Evolutionary conservation across 148 eudicot genomes (phyloP), one percentile per base, ranked within the genome.

Genomic region (Cornus florida): DNA sequence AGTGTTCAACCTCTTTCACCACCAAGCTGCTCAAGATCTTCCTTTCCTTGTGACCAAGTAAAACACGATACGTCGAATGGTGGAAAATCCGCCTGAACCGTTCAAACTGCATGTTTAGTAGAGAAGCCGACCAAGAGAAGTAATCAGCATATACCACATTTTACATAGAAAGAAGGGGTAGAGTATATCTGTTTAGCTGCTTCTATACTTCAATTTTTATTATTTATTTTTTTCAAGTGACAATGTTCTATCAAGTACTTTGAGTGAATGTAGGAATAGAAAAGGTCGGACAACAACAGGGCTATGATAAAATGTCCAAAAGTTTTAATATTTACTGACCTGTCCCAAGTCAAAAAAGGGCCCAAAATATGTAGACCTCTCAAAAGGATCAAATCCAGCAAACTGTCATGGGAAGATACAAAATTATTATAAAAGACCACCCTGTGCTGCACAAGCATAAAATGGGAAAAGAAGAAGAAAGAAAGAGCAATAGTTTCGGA

Each of bases 311-410:
- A 69, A 35, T 69, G 3, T 12, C 5, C 73, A n/a, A 20, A 71
- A 62, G 17, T 62, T 71, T 43, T 17, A 74, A 64, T 69, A 72
- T 50, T 79, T 71, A 73, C 87, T 68, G 69, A 95, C 98, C 95
- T 94, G 95, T 38, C 98, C 98, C 90, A 95, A 87, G 84, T 95
- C 98, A 83, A 95, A 93, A 86, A 88, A 91, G 33, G 97, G 98
- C 60, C 98, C 99, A 70, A 95, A 95, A 78, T 95, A 95, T 56
- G 97, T 92, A 57, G 99, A 95, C 86, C 95, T 93, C 86, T 93
- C 93, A 76, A 95, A 95, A 79, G 99, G 99, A 83, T 95, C 99
- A 82, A 95, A 95, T 79, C 99, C 98, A 74, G 99, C 97, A 86
- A 95, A 95, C 97, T 95, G 88, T 32, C 76, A 80, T 53, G 20